phyloP scores from a whole-genome alignment of 306 rosid genomes.

The Malus fusca region DNA sequence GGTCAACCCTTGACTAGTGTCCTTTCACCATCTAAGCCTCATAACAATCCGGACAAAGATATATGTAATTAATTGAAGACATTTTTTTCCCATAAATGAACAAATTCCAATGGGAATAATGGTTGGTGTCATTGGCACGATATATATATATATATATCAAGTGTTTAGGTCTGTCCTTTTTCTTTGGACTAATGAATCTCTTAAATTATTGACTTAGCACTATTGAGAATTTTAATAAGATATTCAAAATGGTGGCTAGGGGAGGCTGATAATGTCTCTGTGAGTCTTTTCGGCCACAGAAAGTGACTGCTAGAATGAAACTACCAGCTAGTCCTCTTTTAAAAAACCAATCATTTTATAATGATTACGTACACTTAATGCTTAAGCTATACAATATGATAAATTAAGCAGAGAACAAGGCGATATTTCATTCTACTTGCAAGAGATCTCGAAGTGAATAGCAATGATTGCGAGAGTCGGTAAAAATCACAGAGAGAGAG shows the following conservation, averaged over 20 bases:
- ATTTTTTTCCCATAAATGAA: not conserved
- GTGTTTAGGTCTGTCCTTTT: not conserved
- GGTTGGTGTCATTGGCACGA: not conserved
- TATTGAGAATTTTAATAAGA: not conserved
- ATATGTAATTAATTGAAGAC: not conserved
- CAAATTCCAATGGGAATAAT: slow-evolving; percentile 3
- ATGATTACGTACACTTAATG: not conserved
- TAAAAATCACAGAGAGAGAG: no score
- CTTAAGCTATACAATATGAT: not conserved
- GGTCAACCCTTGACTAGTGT: not conserved
- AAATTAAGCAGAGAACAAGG: not conserved
- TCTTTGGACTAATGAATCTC: not conserved
- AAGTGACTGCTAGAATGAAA: no score
- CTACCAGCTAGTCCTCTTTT: no score
- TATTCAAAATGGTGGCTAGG: no score
- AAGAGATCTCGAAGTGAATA: not conserved
- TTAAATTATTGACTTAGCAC: not conserved
- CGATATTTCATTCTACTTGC: not conserved
- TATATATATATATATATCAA: not conserved
- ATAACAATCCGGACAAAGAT: not conserved
- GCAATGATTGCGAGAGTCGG: not conserved
- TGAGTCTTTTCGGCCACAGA: no score
- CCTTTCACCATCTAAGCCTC: not conserved
- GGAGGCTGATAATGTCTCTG: no score
- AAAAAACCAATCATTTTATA: no score